Evolutionary conservation across 1,139 yeast genomes (phyloP).

Genomic region (Geotrichum candidum): DNA sequence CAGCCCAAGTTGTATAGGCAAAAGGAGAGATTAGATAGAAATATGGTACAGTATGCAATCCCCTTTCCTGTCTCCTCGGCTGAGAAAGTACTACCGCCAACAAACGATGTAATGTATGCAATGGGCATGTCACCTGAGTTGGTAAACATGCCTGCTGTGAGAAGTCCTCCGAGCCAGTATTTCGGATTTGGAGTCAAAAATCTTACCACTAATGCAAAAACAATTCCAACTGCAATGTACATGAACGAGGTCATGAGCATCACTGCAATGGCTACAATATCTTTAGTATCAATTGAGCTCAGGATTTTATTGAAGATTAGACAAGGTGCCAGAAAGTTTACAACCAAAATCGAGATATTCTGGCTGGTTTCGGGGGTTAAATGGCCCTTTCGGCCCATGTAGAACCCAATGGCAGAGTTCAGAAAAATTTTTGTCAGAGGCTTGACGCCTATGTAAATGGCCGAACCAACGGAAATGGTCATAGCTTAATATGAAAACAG

Average conservation of each 20-base stretch:
- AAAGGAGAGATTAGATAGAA: constrained; percentile 62
- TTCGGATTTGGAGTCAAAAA: constrained; percentile 51
- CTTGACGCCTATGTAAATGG: constrained; percentile 75
- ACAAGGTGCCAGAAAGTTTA: constrained; percentile 70
- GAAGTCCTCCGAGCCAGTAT: constrained; percentile 72
- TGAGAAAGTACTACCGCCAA: constrained; percentile 55
- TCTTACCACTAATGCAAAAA: constrained; percentile 31
- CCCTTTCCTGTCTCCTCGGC: constrained; percentile 63
- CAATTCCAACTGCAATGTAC: constrained; percentile 31
- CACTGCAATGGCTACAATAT: constrained; percentile 70
- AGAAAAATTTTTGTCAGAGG: constrained; percentile 82
- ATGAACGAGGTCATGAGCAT: constrained; percentile 59
- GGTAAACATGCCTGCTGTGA: constrained; percentile 62
- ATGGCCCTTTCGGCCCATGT: constrained; percentile 36
- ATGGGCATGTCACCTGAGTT: constrained; percentile 74
- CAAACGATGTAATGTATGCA: constrained; percentile 78
- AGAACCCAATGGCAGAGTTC: constrained; percentile 63
- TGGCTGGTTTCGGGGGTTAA: constrained; percentile 61
- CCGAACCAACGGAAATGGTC: constrained; percentile 50
- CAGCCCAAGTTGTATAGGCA: constrained; percentile 75
- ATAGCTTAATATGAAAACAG: constrained; percentile 3
- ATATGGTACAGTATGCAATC: constrained; percentile 79
- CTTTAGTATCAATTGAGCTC: constrained; percentile 35
- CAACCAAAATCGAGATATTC: constrained; percentile 65
- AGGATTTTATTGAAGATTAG: constrained; percentile 73